Conservation (phyloP, 371 early-diverging fungal species). For the Apophysomyces variabilis region DNA sequence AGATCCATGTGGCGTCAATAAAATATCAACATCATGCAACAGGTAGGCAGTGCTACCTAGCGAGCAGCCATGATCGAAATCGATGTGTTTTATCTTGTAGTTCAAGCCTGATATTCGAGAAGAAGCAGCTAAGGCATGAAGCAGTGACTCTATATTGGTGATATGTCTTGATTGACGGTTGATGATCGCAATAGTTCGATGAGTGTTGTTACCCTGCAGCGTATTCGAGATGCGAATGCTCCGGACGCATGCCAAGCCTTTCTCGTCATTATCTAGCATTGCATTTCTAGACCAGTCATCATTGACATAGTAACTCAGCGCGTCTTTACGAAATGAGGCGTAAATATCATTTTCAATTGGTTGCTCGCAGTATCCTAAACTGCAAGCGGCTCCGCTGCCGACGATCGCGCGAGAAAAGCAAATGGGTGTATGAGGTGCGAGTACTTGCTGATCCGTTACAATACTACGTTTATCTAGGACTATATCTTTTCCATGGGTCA, state of each 20-base stretch:
- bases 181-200: conserved; percentile 27
- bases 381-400: conserved; percentile 54
- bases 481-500: conserved; percentile 41
- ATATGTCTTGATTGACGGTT: conserved; percentile 34
- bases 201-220: conserved; percentile 9
- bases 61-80: conserved; percentile 52
- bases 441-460: conserved; percentile 33
- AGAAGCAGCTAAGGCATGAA: conserved; percentile 21
- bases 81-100: conserved; percentile 29
- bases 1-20: conserved; percentile 52
- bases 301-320: conserved; percentile 24
- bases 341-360: conserved; percentile 47
- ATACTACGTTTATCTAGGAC: conserved; percentile 34
- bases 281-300: conserved; percentile 12
- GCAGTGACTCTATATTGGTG: conserved; percentile 42
- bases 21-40: conserved; percentile 46
- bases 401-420: conserved; percentile 56
- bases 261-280: conserved; percentile 13
- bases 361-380: conserved; percentile 44
- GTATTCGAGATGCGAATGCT: conserved; percentile 1
- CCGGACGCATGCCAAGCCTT: conserved; percentile 22
- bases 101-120: conserved; percentile 12
- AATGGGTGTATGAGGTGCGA: conserved; percentile 39
- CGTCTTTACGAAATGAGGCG: conserved; percentile 31
- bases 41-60: conserved; percentile 45